Base-by-base conservation (phyloP, 2,329 filamentous ascomycete genomes). In the Emergomyces orientalis region DNA sequence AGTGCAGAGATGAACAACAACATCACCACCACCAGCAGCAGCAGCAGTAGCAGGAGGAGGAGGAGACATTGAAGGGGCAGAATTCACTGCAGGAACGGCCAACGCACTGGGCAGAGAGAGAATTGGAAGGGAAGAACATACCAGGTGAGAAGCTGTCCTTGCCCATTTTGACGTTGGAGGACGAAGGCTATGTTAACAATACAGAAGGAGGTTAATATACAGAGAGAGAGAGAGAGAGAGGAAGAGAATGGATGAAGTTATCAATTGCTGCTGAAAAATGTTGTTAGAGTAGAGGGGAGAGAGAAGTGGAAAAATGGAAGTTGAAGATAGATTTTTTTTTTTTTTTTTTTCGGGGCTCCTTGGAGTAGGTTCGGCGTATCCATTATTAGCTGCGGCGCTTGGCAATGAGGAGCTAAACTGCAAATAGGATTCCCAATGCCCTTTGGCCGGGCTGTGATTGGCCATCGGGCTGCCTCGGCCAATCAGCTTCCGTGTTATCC, bases 61-160 rank as follows among this genome's bases (percentile, higher is more conserved):
- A 45, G 58, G 25, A 59, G 34, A 25, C 41, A 32, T 27, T 11
- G 51, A 32, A 54, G 13, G 14, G 41, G 54, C 32, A 19, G 22
- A 22, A 55, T n/a, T 9, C 2, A 22, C 5, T 37, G 52, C 34
- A 56, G 51, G 62, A 30, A 47, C 34, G 30, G 39, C 63, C 55
- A 27, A 37, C 37, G 27, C 19, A 17, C 13, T 6, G 41, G 39
- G 39, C 22, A 30, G 17, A 55, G 5, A 7, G 32, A 19, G 32
- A 14, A 27, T 22, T 11, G 1, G 19, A 30, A 49, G 32, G 37
- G n/a, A 19, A 59, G 14, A 64, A 76, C 79, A 69, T 79, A 81
- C 79, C 79, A 65, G 75, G 71, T 71, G 74, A 71, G 72, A 74
- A 77, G 73, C 68, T 70, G 74, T 80, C 80, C 73, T 76, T 80